These are phyloP conservation scores for Lojkania enalia DNA, from an alignment of 2,329 filamentous ascomycete genomes.

Conservation along the genomic window DNA sequence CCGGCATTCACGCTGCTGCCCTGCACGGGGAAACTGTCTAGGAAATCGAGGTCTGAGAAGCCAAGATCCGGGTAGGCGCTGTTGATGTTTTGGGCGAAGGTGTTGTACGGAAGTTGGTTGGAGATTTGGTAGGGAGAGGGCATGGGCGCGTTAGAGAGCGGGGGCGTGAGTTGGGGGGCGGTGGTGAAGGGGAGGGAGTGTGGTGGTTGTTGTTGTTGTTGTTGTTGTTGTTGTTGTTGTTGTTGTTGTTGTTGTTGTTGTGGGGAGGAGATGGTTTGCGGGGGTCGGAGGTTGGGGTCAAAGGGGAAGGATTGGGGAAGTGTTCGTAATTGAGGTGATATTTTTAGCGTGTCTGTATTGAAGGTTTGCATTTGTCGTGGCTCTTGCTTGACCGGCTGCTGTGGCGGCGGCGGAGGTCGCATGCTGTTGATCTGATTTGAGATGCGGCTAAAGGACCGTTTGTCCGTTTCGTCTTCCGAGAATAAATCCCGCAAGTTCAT, in stretches of 20 bases:
- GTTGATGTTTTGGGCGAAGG: conserved; percentile 31
- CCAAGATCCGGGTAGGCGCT: conserved; percentile 37
- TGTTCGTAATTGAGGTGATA: conserved; percentile 41
- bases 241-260: conserved; percentile 18
- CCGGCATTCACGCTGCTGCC: conserved; percentile 42
- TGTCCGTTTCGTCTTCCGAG: conserved; percentile 45
- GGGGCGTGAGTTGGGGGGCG: conserved; percentile 20
- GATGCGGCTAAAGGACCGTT: conserved; percentile 43
- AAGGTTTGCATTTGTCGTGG: conserved; percentile 26
- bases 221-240: conserved; percentile 18
- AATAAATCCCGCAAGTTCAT: conserved; percentile 47
- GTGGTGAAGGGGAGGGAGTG: conserved; percentile 5
- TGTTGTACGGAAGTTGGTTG: conserved; percentile 34
- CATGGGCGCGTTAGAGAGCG: conserved; percentile 21
- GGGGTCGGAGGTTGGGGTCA: conserved; percentile 15
- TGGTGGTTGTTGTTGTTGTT: too few species aligned
- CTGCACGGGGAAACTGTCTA: conserved; percentile 53
- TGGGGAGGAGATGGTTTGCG: conserved; percentile 20
- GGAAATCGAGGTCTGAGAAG: conserved; percentile 58
- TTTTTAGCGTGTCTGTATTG: conserved; percentile 32
- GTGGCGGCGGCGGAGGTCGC: conserved; percentile 33
- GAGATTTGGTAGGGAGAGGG: conserved; percentile 34
- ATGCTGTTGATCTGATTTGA: conserved; percentile 41
- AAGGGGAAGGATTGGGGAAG: conserved; percentile 32
- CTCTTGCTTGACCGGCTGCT: conserved; percentile 24